Evolutionary conservation across 352 stramenopile genomes (phyloP), one percentile per base, ranked within the genome.

Genomic region (Pythium sukuiense): DNA sequence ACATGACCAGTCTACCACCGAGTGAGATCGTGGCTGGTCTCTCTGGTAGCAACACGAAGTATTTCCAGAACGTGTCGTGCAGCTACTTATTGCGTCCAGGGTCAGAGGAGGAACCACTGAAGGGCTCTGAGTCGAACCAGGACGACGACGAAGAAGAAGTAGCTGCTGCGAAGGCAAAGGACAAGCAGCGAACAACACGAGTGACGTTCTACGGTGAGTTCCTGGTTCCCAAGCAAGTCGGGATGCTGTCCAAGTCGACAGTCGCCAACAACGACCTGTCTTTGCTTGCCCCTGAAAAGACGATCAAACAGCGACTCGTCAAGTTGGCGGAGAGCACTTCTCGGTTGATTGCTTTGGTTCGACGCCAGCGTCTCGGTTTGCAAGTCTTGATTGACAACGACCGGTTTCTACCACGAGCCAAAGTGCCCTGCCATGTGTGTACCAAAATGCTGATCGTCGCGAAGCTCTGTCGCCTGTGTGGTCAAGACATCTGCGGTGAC

Each of bases 381-480:
- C 83, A 91, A 62, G 71, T 72, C 30, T 67, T 92, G 11, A 54
- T 88, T 6, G 67, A 79, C 48, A 67, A 59, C n/a, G 60, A 43
- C 14, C 52, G 70, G 11, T 73, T 89, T 46, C 69, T 81, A 16
- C 69, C 71, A 14, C 77, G 61, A n/a, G 67, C 63, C 7, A 92
- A 86, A 67, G 66, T 65, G 9, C 74, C 71, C 41, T 92, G 84
- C 57, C 77, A 80, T 14, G 78, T 76, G 55, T 92, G 84, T 32
- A 81, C 81, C 7, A 87, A 87, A 65, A 79, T 70, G 16, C 60
- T 89, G 24, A 49, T 79, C 35, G 7, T 71, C 59, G 70, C 76
- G 14, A 82, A 85, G 41, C 70, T 72, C 26, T 92, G 83, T 61
- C 71, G 81, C 30, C 59, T 92, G 35, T 92, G 83, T 37, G 80